These are phyloP conservation scores for Candida sonorensis DNA, from an alignment of 805 yeast genomes.

Conservation along the genomic window DNA sequence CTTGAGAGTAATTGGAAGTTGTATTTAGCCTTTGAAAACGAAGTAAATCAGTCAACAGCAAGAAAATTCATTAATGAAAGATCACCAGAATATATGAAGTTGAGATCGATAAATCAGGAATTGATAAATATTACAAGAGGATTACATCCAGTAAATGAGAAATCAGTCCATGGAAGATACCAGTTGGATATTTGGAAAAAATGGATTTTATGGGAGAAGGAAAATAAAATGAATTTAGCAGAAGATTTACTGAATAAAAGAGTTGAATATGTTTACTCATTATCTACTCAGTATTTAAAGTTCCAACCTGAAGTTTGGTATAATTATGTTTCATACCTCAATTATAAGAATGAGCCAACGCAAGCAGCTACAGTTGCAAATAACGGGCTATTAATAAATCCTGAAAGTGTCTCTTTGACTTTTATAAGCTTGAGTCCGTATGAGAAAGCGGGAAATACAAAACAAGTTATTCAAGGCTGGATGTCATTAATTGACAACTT, in stretches of 20 bases:
- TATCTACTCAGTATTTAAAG: constrained; percentile 54
- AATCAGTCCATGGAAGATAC: constrained; percentile 14
- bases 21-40: constrained; percentile 83
- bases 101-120: constrained; percentile 71
- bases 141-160: constrained; percentile 8
- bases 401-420: constrained; percentile 59
- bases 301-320: constrained; percentile 77
- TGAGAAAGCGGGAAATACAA: constrained; percentile 50
- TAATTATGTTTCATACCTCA: constrained; percentile 34
- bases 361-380: constrained; percentile 37
- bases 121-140: constrained; percentile 47
- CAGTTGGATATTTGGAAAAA: constrained; percentile 56
- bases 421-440: constrained; percentile 62
- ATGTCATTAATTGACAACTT: constrained; percentile 43
- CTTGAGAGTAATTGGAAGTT: constrained; percentile 73
- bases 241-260: constrained; percentile 47
- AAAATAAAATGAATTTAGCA: constrained; percentile 57
- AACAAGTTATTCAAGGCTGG: constrained; percentile 44
- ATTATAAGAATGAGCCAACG: constrained; percentile 8
- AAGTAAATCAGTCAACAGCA: constrained; percentile 66
- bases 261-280: constrained; percentile 63
- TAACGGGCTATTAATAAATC: constrained; percentile 57
- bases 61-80: constrained; percentile 78
- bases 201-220: constrained; percentile 78
- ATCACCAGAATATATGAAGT: constrained; percentile 80